Conservation (phyloP, 306 rosid species). For the Pachyrhizus erosus region DNA sequence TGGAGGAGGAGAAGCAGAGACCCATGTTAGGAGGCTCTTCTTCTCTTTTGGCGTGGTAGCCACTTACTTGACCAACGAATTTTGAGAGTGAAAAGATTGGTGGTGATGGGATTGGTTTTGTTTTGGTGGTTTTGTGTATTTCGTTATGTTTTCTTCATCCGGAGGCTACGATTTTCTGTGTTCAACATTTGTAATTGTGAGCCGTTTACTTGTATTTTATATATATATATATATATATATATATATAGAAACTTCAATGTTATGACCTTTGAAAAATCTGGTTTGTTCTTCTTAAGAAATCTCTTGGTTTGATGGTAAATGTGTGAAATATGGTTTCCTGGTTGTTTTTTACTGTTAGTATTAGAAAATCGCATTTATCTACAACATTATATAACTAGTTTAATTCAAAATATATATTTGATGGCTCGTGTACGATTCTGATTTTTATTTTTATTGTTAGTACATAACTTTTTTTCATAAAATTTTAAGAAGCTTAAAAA, state of each 20-base stretch:
- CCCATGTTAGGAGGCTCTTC: slow-evolving; percentile 54
- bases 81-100: not conserved
- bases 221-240: no score
- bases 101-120: not conserved
- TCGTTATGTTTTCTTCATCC: not conserved
- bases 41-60: not conserved
- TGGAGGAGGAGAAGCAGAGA: slow-evolving; percentile 58
- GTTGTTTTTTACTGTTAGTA: no score
- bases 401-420: no score
- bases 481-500: no score
- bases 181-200: not conserved
- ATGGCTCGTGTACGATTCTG: no score
- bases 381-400: no score
- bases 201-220: not conserved
- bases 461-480: no score
- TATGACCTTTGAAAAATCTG: not conserved
- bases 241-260: not conserved
- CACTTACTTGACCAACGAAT: not conserved
- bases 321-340: no score
- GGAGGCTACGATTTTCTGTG: not conserved
- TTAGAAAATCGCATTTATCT: no score
- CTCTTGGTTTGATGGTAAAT: not conserved
- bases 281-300: not conserved
- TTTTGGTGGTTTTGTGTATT: not conserved
- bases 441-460: no score